Base-by-base conservation (phyloP, 2,329 filamentous ascomycete species). In the Trichoderma arundinaceum region DNA sequence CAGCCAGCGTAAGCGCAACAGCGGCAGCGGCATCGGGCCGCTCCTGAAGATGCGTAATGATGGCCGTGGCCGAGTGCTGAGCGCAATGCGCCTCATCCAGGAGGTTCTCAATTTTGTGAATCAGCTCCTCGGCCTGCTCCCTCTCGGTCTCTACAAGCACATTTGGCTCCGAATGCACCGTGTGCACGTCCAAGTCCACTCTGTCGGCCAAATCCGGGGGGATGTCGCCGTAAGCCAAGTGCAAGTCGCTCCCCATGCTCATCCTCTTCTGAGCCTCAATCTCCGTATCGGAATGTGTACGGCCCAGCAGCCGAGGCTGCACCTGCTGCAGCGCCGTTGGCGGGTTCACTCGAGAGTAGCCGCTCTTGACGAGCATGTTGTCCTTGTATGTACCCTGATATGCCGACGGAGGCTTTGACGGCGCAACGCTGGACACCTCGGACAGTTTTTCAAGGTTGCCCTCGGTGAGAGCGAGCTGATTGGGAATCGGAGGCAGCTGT, bases 21-120 rank as follows among this genome's bases (percentile, higher is more conserved):
- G 95, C 94, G 1, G 95, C 95, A 61, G 97, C 92, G 2, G 92
- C 92, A 70, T 99, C 92, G 0, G 95, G 94, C 66, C 83, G 83
- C 61, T 79, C 76, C 89, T 94, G 82, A 28, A 84, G 78, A 54
- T 92, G 90, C 51, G 89, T 82, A 72, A 99, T 97, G 68, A 92
- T 97, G 60, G 90, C 84, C 0, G 88, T 89, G 5, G 92, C 94
- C 1, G 90, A 91, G 76, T 96, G 88, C 69, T 97, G 93, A 33
- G 96, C 75, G 78, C 94, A 97, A 71, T 97, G 88, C 17, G 92
- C 92, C 77, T 98, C 94, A 69, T 94, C 88, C 2, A 98, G 83
- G 1, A 97, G 82, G 54, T 81, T 80, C 75, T 96, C 92, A 52
- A 96, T 88, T 70, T 87, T 89, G 66, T 82, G 84, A 66, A 97